phyloP scores from a whole-genome alignment of 352 stramenopile species.

The Elongisporangium undulatum region DNA sequence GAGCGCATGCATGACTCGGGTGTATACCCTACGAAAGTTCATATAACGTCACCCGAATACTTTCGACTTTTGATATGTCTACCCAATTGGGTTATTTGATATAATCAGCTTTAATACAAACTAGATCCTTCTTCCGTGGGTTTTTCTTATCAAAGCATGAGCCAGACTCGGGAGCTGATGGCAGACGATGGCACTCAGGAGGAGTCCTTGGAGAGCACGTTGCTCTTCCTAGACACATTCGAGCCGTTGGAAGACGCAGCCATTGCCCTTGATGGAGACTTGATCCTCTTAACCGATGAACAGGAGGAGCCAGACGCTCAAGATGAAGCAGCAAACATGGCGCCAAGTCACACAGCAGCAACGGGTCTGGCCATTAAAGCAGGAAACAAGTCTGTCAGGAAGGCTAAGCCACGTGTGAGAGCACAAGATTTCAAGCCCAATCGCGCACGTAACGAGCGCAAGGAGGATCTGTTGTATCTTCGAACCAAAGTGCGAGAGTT shows the following conservation, averaged over 20 bases:
- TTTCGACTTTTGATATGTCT: neutral
- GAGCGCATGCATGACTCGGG: neutral
- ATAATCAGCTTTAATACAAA: too few relatives aligned
- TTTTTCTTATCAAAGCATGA: neutral
- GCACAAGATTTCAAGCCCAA: slow-evolving; percentile 20
- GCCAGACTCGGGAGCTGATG: too few relatives aligned
- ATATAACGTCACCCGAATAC: neutral
- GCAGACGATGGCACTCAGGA: slow-evolving; percentile 7
- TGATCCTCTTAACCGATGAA: neutral
- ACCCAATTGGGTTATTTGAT: too few relatives aligned
- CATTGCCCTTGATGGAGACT: neutral
- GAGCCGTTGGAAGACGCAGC: neutral
- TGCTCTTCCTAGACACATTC: slow-evolving; percentile 3
- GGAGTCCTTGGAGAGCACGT: slow-evolving; percentile 16
- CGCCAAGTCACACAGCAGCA: too few relatives aligned
- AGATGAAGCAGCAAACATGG: neutral
- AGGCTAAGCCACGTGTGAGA: slow-evolving; percentile 10
- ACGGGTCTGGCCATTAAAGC: too few relatives aligned
- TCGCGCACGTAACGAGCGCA: slow-evolving; percentile 23
- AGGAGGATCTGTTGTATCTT: slow-evolving; percentile 23
- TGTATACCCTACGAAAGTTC: neutral
- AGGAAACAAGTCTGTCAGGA: too few relatives aligned
- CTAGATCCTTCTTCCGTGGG: neutral
- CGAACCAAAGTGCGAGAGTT: slow-evolving; percentile 23
- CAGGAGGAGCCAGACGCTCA: neutral